These are phyloP conservation scores for Entomophthora muscae DNA, from an alignment of 371 early-diverging fungal genomes.

Conservation along the genomic window DNA sequence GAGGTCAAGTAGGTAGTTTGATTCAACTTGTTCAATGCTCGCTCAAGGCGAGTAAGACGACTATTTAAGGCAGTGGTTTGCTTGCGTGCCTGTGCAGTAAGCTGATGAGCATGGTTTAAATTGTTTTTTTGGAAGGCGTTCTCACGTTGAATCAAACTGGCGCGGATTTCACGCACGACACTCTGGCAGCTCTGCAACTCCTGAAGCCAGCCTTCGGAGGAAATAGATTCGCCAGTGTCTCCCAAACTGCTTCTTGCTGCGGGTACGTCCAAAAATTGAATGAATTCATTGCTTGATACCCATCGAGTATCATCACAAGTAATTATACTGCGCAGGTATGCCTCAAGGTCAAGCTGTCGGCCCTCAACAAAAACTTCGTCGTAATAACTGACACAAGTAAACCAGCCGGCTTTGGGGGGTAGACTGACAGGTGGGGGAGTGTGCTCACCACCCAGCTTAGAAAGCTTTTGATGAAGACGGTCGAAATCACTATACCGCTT, in stretches of 20 bases:
- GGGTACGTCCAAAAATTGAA: constrained; percentile 54
- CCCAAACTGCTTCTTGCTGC: constrained; percentile 20
- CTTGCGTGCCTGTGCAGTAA: constrained; percentile 55
- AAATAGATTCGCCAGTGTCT: constrained; percentile 22
- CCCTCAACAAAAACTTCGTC: constrained; percentile 55
- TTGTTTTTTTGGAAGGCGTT: constrained; percentile 50
- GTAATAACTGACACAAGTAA: constrained; percentile 38
- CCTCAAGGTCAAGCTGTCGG: constrained; percentile 56
- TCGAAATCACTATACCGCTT: constrained; percentile 75
- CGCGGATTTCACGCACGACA: constrained; percentile 44
- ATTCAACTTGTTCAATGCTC: constrained; percentile 28
- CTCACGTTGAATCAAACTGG: constrained; percentile 43
- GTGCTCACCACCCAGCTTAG: constrained; percentile 32
- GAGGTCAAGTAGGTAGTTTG: constrained; percentile 15
- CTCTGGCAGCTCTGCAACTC: constrained; percentile 43
- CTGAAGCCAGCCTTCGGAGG: constrained; percentile 70
- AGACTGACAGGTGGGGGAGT: constrained; percentile 32
- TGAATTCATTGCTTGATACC: constrained; percentile 52
- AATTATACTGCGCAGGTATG: constrained; percentile 57
- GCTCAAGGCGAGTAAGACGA: constrained; percentile 31
- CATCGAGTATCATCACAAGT: constrained; percentile 54
- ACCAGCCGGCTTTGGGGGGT: constrained; percentile 42
- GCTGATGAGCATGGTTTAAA: constrained; percentile 49
- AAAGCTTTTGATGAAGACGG: constrained; percentile 31
- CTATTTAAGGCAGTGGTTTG: constrained; percentile 25